phyloP scores from a whole-genome alignment of 331 rosid genomes.

The Phaseolus coccineus region DNA sequence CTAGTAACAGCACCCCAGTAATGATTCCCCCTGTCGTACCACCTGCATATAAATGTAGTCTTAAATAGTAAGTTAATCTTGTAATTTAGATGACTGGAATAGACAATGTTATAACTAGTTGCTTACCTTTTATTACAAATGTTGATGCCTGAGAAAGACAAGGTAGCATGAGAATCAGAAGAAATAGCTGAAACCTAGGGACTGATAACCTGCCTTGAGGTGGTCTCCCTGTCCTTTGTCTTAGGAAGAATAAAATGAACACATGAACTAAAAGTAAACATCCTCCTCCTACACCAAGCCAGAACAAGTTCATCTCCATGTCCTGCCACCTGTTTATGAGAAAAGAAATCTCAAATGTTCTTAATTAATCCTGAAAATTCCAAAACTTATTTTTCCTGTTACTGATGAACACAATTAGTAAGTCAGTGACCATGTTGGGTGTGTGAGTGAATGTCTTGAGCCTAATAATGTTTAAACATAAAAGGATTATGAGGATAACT shows the following conservation, averaged over 20 bases:
- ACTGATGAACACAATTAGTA: conserved; percentile 6
- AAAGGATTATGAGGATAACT: conserved; percentile 19
- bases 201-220: conserved; percentile 61
- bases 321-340: conserved; percentile 68
- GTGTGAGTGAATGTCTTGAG: conserved; percentile 23
- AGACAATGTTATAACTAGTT: not conserved
- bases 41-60: conserved; percentile 54
- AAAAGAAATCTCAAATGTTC: conserved; percentile 20
- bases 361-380: conserved; percentile 14
- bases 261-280: conserved; percentile 55
- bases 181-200: conserved; percentile 72
- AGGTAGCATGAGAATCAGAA: conserved; percentile 72
- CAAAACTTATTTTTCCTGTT: not conserved
- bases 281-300: conserved; percentile 72
- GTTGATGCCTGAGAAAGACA: conserved; percentile 72
- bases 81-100: conserved; percentile 12
- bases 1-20: conserved; percentile 62
- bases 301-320: conserved; percentile 72
- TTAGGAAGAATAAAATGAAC: conserved; percentile 53
- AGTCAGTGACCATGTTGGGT: not conserved
- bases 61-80: not conserved
- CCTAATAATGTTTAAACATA: conserved; percentile 7
- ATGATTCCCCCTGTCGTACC: conserved; percentile 68
- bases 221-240: conserved; percentile 62
- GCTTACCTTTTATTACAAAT: conserved; percentile 59